Conservation (phyloP, 2,329 filamentous ascomycete species). For the Neofusicoccum laricinum region DNA sequence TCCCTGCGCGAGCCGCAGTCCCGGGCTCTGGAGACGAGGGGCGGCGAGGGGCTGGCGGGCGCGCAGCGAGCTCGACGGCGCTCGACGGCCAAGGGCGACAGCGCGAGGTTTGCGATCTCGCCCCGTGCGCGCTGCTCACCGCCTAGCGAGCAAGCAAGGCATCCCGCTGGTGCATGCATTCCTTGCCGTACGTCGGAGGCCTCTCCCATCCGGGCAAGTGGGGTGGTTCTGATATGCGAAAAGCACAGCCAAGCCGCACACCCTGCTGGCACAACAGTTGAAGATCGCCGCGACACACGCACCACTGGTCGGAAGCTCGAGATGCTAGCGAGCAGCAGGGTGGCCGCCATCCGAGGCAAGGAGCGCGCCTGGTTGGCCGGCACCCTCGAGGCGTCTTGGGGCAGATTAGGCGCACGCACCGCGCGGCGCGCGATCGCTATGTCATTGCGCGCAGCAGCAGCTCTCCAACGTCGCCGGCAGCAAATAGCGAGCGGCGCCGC, state of each 20-base stretch:
- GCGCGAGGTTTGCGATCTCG: not conserved
- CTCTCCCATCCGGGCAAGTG: not conserved
- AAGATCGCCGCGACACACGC: constrained; percentile 8
- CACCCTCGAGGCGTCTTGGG: not conserved
- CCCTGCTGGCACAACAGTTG: constrained; percentile 2
- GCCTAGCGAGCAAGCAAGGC: constrained; percentile 2
- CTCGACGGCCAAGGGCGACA: not conserved
- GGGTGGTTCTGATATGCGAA: constrained; percentile 10
- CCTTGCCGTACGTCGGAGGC: constrained; percentile 2
- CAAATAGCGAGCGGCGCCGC: not conserved
- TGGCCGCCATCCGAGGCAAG: constrained; percentile 11
- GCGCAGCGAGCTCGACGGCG: not conserved
- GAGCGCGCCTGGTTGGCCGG: constrained; percentile 9
- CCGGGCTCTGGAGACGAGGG: constrained; percentile 5
- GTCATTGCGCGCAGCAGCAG: not conserved
- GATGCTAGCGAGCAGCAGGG: not conserved
- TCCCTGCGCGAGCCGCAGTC: constrained; percentile 5
- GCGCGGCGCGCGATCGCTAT: constrained; percentile 4
- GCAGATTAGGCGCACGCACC: constrained; percentile 7
- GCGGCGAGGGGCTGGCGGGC: not conserved
- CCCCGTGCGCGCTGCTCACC: constrained; percentile 6
- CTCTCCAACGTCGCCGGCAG: not conserved
- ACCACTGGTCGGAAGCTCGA: not conserved
- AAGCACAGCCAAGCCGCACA: constrained; percentile 3
- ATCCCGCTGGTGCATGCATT: constrained; percentile 2